These are phyloP conservation scores for Xylaria sp. DNA, from an alignment of 2,329 filamentous ascomycete species.

Conservation along the genomic window DNA sequence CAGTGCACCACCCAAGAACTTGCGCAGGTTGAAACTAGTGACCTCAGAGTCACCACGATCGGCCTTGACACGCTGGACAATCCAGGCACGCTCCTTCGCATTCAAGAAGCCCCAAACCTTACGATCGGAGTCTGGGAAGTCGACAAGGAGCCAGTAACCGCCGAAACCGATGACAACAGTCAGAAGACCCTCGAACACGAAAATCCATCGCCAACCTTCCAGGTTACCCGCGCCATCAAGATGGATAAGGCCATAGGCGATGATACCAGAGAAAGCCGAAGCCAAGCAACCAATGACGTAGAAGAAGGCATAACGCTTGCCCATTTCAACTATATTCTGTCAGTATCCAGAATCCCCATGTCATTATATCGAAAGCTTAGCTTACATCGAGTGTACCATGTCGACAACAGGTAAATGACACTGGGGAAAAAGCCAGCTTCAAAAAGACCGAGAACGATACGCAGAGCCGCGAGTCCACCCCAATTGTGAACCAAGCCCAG, in stretches of 20 bases:
- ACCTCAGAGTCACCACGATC: slow-evolving; percentile 60
- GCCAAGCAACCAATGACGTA: slow-evolving; percentile 75
- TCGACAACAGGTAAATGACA: slow-evolving; percentile 74
- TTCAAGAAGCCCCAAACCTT: slow-evolving; percentile 55
- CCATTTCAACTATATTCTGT: slow-evolving; percentile 66
- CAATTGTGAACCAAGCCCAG: slow-evolving; percentile 70
- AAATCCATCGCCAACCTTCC: slow-evolving; percentile 75
- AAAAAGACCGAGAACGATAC: slow-evolving; percentile 70
- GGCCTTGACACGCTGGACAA: slow-evolving; percentile 54
- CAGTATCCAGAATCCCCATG: background rate
- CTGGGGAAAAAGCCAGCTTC: slow-evolving; percentile 78
- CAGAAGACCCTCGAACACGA: slow-evolving; percentile 64
- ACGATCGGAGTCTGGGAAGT: slow-evolving; percentile 59
- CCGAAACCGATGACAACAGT: slow-evolving; percentile 59
- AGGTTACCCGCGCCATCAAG: slow-evolving; percentile 66
- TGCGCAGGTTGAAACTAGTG: slow-evolving; percentile 56
- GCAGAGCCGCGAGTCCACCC: slow-evolving; percentile 62
- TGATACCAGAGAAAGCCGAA: slow-evolving; percentile 72
- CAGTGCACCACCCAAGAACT: slow-evolving; percentile 51
- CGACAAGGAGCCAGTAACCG: slow-evolving; percentile 58
- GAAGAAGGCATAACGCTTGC: slow-evolving; percentile 75
- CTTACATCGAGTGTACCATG: slow-evolving; percentile 74
- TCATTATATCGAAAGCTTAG: slow-evolving; percentile 1
- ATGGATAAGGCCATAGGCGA: slow-evolving; percentile 77
- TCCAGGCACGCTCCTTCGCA: slow-evolving; percentile 52